Percentiles rank a stretch among this genome's conserved stretches.
Evolutionary conservation across 2,329 filamentous ascomycete genomes (phyloP).

Genomic region (Alternaria triticimaculans): DNA sequence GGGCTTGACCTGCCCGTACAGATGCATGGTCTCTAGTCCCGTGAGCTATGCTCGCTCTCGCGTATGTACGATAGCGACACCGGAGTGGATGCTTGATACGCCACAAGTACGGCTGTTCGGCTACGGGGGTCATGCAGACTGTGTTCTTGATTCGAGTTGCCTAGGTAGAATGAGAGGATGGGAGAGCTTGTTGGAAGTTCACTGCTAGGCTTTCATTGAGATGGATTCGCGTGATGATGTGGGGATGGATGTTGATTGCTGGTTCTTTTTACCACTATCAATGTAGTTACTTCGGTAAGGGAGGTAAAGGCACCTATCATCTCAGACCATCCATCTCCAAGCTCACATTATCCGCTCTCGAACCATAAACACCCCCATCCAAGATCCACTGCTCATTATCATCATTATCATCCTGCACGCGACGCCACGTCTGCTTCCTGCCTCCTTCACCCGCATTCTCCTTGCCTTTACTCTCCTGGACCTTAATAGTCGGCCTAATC

Average conservation of each 20-base stretch:
- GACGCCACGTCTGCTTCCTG: conserved; percentile 54
- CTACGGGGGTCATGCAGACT: neutral
- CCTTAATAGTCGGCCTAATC: conserved; percentile 66
- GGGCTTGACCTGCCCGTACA: neutral
- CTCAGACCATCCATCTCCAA: conserved; percentile 22
- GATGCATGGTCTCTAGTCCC: neutral
- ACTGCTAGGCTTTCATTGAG: neutral
- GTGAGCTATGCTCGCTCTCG: neutral
- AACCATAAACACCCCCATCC: conserved; percentile 58
- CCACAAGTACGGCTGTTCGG: neutral
- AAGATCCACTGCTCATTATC: conserved; percentile 62
- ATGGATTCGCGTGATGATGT: neutral
- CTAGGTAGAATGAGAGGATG: neutral
- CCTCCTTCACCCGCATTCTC: conserved; percentile 46
- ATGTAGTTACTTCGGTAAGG: neutral
- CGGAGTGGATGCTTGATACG: neutral
- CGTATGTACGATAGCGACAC: neutral
- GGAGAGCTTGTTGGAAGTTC: neutral
- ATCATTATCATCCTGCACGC: conserved; percentile 61
- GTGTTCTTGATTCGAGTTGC: neutral
- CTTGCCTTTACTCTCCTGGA: conserved; percentile 62
- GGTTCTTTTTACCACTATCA: neutral
- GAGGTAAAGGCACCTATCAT: neutral
- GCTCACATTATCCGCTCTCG: conserved; percentile 20
- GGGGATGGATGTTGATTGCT: neutral